phyloP scores from a whole-genome alignment of 2,329 filamentous ascomycete species.

The Didymella pinodella region DNA sequence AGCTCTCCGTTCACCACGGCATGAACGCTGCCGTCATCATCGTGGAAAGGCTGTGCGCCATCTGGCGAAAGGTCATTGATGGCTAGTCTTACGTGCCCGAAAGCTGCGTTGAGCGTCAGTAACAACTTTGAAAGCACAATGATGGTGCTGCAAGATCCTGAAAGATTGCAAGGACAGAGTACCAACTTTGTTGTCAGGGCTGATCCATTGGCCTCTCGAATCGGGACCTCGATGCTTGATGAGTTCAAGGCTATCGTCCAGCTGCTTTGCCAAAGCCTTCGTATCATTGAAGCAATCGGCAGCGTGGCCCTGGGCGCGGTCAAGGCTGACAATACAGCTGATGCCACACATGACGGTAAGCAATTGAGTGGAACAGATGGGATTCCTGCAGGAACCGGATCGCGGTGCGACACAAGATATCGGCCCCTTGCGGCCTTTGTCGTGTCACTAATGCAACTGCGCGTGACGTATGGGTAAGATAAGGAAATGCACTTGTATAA shows the following conservation, averaged over 20 bases:
- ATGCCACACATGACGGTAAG: slow-evolving; percentile 18
- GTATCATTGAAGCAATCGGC: slow-evolving; percentile 1
- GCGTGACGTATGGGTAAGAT: slow-evolving; percentile 20
- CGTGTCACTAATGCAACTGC: slow-evolving; percentile 11
- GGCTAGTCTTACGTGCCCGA: slow-evolving; percentile 34
- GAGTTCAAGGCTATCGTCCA: slow-evolving; percentile 27
- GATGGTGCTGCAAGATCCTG: background rate
- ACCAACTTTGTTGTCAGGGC: slow-evolving; percentile 54
- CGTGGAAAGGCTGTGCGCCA: slow-evolving; percentile 34
- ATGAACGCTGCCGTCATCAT: slow-evolving; percentile 51
- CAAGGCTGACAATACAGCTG: slow-evolving; percentile 18
- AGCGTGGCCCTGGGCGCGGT: slow-evolving; percentile 10
- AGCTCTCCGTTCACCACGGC: slow-evolving; percentile 67
- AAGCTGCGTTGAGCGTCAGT: slow-evolving; percentile 19
- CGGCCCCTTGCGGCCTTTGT: slow-evolving; percentile 9
- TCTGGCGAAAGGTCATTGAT: slow-evolving; percentile 34
- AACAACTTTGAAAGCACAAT: background rate
- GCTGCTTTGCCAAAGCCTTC: slow-evolving; percentile 15
- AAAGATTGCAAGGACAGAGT: slow-evolving; percentile 19
- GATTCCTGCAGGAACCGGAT: slow-evolving; percentile 5
- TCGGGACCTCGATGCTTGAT: slow-evolving; percentile 58
- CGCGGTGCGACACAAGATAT: slow-evolving; percentile 1
- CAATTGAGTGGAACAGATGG: background rate
- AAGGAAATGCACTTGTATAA: slow-evolving; percentile 3
- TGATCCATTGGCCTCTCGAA: slow-evolving; percentile 56